Base-by-base conservation (phyloP, 257 asterid genomes). In the Avicennia marina region DNA sequence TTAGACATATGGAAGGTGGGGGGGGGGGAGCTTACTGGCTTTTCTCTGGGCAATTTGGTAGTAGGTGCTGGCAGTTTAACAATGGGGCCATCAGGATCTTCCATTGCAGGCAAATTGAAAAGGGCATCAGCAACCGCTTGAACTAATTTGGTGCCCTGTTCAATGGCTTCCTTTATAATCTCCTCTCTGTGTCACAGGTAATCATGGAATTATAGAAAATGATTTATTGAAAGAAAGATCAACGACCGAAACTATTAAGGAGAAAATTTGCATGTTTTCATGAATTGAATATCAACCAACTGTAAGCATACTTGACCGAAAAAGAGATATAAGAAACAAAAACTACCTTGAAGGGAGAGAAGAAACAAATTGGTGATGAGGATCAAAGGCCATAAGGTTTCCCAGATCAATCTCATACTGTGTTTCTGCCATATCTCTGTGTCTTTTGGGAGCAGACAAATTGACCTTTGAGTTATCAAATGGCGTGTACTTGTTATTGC, bases 61-160 rank as follows among this genome's bases (percentile, higher is more conserved):
- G 82, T 69, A 2, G 96, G 94, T 27, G 84, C 80, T 18, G 99
- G 99, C 75, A 93, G 57, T 47, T 62, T 29, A 32, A 86, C 95
- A 48, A 93, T 65, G 16, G 99, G 99, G 26, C 97, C 95, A 22
- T 81, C 94, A 0, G 43, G 87, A 51, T 83, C 89, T 62, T 80
- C 87, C 9, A 70, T 76, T 22, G 99, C 78, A 45, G 95, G 87
- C 69, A 86, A 71, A 62, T 54, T 72, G 67, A 93, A 93, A 55
- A 93, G 94, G 42, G 94, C 72, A 73, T 84, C 90, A 4, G 88
- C 93, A 45, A 93, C 61, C 21, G 87, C 90, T 81, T 93, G 99
- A 50, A 84, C 91, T 72, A 89, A 74, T 59, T 79, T 82, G 34
- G 90, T 84, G 8, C 88, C 94, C 46, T 81, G 82, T 61, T 86